Conservation (phyloP, 2,329 filamentous ascomycete species). For the Aspergillus glaucus region DNA sequence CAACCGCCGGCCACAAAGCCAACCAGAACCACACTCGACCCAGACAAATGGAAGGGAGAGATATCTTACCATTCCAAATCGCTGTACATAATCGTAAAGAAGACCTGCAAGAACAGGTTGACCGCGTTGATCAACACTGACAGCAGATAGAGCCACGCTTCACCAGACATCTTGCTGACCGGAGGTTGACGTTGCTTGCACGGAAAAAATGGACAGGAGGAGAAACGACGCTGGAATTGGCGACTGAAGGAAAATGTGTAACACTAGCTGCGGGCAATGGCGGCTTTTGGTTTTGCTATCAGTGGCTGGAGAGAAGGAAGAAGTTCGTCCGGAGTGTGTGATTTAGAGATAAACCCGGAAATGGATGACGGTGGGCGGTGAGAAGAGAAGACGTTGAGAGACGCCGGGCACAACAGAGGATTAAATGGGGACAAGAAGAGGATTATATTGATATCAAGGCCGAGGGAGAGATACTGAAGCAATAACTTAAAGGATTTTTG, state of each 20-base stretch:
- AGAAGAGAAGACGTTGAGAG: no score
- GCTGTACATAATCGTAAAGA: slow-evolving; percentile 99
- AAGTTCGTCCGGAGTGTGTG: slow-evolving; percentile 3
- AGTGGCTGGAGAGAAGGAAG: slow-evolving; percentile 7
- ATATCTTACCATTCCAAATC: slow-evolving; percentile 92
- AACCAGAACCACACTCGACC: neutral
- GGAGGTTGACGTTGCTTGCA: neutral
- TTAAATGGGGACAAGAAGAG: no score
- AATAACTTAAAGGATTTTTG: no score
- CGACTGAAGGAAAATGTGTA: neutral
- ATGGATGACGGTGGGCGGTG: no score
- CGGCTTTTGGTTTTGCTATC: neutral
- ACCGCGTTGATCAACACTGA: slow-evolving; percentile 99
- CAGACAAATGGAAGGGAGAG: neutral
- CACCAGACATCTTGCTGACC: slow-evolving; percentile 71
- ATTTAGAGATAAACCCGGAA: neutral
- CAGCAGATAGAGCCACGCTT: slow-evolving; percentile 97
- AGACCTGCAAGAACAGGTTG: slow-evolving; percentile 98
- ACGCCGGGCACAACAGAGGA: no score
- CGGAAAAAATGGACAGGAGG: neutral
- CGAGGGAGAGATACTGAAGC: no score
- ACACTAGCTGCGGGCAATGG: neutral
- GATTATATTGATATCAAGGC: no score
- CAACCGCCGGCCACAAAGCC: neutral
- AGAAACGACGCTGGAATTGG: neutral